Conservation (phyloP, 306 rosid species). For the Macrotyloma uniflorum region DNA sequence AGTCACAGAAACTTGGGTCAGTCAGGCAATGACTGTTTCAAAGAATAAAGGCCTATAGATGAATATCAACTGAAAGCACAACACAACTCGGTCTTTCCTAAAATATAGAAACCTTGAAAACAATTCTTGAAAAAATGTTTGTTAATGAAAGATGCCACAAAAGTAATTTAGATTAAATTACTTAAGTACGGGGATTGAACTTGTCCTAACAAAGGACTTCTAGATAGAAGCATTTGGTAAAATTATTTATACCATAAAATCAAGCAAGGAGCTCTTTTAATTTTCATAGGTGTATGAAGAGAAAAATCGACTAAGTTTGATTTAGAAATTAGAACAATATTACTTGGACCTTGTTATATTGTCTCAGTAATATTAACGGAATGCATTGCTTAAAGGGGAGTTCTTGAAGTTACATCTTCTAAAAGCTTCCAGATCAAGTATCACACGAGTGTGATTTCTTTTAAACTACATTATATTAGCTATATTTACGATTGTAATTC, state of each 20-base stretch:
- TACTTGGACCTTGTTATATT: neutral
- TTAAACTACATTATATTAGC: neutral
- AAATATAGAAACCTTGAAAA: neutral
- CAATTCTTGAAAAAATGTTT: neutral
- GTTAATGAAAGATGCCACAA: neutral
- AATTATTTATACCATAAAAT: neutral
- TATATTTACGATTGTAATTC: neutral
- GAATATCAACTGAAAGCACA: constrained; percentile 2
- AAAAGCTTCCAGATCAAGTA: neutral
- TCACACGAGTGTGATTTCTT: neutral
- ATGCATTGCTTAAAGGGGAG: neutral
- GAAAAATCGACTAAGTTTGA: neutral
- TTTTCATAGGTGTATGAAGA: neutral
- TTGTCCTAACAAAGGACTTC: neutral
- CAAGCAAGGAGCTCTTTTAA: neutral
- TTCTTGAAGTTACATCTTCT: neutral
- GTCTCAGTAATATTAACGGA: neutral
- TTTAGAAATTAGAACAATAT: neutral
- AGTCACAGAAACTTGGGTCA: constrained; percentile 2
- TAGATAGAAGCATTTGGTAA: neutral
- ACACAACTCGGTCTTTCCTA: neutral
- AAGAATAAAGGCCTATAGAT: constrained; percentile 4
- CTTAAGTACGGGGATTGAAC: neutral
- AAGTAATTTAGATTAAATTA: neutral
- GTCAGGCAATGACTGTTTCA: neutral